Evolutionary conservation across 2,329 filamentous ascomycete species (phyloP).

Genomic region (Fusarium longipes): DNA sequence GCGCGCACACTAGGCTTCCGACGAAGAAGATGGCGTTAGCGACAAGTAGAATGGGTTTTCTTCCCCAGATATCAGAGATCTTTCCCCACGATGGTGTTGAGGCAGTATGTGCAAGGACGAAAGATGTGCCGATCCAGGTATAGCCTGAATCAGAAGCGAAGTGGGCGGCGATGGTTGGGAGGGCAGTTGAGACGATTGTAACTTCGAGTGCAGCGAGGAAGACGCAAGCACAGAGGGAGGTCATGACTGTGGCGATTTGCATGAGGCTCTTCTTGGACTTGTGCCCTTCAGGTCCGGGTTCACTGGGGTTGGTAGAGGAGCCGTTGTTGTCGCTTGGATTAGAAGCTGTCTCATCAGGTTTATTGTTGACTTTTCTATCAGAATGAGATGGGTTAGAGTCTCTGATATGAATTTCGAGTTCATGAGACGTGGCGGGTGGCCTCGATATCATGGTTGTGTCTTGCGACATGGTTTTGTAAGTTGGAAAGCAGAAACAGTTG

Average conservation of each 20-base stretch:
- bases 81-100: conserved; percentile 77
- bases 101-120: conserved; percentile 75
- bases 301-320: not conserved
- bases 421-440: not conserved
- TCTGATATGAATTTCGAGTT: not conserved
- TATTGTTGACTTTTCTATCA: not conserved
- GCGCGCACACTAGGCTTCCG: conserved; percentile 62
- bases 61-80: conserved; percentile 68
- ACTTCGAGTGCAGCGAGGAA: conserved; percentile 62
- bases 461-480: conserved; percentile 23
- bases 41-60: conserved; percentile 63
- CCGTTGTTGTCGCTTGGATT: not conserved
- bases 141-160: conserved; percentile 74
- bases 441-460: not conserved
- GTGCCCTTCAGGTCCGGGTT: not conserved
- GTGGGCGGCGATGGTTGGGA: conserved; percentile 69
- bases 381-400: not conserved
- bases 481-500: not conserved
- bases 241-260: conserved; percentile 50
- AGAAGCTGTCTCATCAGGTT: accelerated
- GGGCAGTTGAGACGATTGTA: conserved; percentile 70
- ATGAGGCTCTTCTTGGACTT: conserved; percentile 24
- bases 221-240: conserved; percentile 54
- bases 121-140: conserved; percentile 81
- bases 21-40: conserved; percentile 63